phyloP scores from a whole-genome alignment of 1,284 basidiomycete species.

The Afroboletus lepidellus region DNA sequence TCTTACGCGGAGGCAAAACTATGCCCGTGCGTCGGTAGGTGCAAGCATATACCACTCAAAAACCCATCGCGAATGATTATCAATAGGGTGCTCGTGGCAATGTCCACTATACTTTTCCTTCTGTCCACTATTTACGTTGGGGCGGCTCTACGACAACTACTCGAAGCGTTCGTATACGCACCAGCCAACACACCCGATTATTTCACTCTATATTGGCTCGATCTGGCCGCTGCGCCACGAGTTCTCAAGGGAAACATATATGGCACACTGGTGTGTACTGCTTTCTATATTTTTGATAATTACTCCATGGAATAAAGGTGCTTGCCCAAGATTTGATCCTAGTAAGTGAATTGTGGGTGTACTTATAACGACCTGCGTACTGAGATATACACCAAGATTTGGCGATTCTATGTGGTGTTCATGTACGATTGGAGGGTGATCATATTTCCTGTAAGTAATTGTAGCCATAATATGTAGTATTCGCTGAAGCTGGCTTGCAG shows the following conservation, averaged over 20 bases:
- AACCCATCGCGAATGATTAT: neutral
- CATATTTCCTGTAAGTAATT: neutral
- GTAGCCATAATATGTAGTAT: neutral
- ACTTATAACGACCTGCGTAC: too few relatives aligned
- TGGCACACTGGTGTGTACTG: neutral
- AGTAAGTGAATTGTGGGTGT: neutral
- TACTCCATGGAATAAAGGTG: neutral
- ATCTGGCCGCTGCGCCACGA: neutral
- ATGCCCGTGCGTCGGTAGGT: neutral
- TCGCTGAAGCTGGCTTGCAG: too few relatives aligned
- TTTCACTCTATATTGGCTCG: slow-evolving; percentile 1
- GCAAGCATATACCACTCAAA: neutral
- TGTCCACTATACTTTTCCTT: neutral
- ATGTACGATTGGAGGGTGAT: neutral
- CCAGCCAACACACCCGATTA: neutral
- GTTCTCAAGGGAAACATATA: neutral
- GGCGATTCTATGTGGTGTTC: slow-evolving; percentile 7
- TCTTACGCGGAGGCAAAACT: neutral
- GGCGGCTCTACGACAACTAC: slow-evolving; percentile 2
- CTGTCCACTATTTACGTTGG: neutral
- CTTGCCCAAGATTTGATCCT: neutral
- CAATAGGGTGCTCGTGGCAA: slow-evolving; percentile 2
- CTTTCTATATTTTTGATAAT: too few relatives aligned
- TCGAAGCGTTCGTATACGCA: slow-evolving; percentile 3
- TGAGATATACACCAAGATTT: neutral